Percentiles rank a stretch among this genome's conserved stretches.
Evolutionary conservation across 192 early-diverging fungal species (phyloP).

Genomic region (Backusella tarrabulga): DNA sequence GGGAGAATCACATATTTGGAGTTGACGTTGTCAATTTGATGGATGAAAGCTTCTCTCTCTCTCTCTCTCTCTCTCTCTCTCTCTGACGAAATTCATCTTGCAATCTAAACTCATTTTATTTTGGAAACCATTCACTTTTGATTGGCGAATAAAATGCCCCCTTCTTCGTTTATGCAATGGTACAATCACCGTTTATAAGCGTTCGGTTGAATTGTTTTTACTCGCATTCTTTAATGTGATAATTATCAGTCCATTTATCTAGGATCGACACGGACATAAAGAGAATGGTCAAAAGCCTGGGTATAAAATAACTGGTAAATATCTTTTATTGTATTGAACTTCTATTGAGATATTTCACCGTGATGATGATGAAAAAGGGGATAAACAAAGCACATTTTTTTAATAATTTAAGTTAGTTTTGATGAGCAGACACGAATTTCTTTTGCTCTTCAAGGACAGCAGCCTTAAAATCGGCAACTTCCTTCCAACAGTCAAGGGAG

Average conservation of each 20-base stretch:
- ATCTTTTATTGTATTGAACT: neutral
- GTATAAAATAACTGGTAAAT: neutral
- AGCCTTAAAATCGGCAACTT: conserved; percentile 27
- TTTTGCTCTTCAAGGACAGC: conserved; percentile 26
- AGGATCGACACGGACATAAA: neutral
- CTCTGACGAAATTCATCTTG: too few relatives aligned
- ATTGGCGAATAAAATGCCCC: too few relatives aligned
- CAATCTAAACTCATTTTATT: too few relatives aligned
- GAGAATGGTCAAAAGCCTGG: neutral
- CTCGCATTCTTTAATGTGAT: too few relatives aligned
- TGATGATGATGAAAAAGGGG: neutral
- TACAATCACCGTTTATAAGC: too few relatives aligned
- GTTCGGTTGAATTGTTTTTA: too few relatives aligned
- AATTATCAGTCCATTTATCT: neutral
- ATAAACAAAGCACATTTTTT: neutral
- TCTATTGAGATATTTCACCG: neutral
- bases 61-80: too few relatives aligned
- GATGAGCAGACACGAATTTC: conserved; percentile 19
- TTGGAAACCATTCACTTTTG: too few relatives aligned
- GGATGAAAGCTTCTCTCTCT: neutral
- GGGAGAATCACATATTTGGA: too few relatives aligned
- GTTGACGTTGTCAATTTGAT: neutral
- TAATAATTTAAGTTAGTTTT: neutral
- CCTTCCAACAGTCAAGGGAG: conserved; percentile 30
- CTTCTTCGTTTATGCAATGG: too few relatives aligned